These are phyloP conservation scores for Candida silvicultrix DNA, from an alignment of 805 yeast species.

Conservation along the genomic window DNA sequence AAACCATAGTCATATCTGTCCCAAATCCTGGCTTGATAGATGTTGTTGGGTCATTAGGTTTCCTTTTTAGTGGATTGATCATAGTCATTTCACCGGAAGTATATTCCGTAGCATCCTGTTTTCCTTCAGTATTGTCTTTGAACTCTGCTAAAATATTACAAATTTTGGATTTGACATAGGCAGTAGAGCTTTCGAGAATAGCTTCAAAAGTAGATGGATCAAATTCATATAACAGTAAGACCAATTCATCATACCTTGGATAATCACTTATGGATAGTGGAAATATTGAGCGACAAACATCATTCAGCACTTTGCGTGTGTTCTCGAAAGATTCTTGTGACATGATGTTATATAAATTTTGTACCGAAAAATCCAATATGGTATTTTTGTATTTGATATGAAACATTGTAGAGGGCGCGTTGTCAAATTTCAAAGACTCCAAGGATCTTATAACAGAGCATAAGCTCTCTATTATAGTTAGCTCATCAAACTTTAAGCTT, in stretches of 20 bases:
- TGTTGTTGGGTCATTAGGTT: slow-evolving; percentile 10
- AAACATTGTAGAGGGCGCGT: slow-evolving; percentile 21
- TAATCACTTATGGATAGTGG: slow-evolving; percentile 21
- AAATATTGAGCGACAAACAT: slow-evolving; percentile 11
- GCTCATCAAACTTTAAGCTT: slow-evolving; percentile 6
- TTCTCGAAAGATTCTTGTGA: slow-evolving; percentile 8
- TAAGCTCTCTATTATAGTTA: slow-evolving; percentile 11
- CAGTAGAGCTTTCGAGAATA: slow-evolving; percentile 4
- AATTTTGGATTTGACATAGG: slow-evolving; percentile 16
- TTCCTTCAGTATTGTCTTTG: slow-evolving; percentile 12
- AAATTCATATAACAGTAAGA: slow-evolving; percentile 9
- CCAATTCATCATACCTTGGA: slow-evolving; percentile 19
- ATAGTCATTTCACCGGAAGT: slow-evolving; percentile 22
- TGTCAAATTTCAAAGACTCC: slow-evolving; percentile 15
- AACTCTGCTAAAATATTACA: slow-evolving; percentile 19
- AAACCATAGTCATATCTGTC: slow-evolving; percentile 33
- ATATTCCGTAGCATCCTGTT: slow-evolving; percentile 11
- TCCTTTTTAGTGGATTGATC: slow-evolving; percentile 19
- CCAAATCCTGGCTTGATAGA: slow-evolving; percentile 8
- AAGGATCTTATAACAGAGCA: slow-evolving; percentile 12
- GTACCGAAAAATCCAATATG: slow-evolving; percentile 13
- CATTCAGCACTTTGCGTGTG: slow-evolving; percentile 1
- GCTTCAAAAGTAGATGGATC: slow-evolving; percentile 6
- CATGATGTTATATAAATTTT: slow-evolving; percentile 14
- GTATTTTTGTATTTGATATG: slow-evolving; percentile 16